Base-by-base conservation (phyloP, 1,284 basidiomycete species). In the Gymnopus androsaceus region DNA sequence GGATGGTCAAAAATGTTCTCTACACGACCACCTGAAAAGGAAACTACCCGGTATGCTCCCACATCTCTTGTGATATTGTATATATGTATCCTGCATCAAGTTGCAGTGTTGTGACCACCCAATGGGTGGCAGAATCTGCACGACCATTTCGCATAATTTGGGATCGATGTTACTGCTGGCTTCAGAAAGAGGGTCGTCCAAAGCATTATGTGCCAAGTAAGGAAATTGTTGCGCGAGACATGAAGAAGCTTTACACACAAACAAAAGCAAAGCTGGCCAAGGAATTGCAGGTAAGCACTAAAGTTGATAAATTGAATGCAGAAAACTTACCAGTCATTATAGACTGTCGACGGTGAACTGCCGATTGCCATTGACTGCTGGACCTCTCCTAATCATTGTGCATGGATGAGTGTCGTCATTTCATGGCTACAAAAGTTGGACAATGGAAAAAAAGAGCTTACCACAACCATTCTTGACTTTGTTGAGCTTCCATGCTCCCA, bases 111-210 rank as follows among this genome's bases (percentile, higher is more conserved):
- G 33, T 34, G 33, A 34, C 33, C 15, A 15, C 33, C 7, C 56
- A 49, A 9, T 63, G 61, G 63, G 55, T 63, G 1, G 17, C 51
- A 3, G 58, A 63, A 41, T 58, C 33, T 36, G 17, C 21, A 15
- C 59, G 61, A 1, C 61, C 61, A 6, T 63, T 62, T 33, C 33
- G 15, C 3, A 57, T 61, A n/a, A 57, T 61, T 6, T 34, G 38
- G 51, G n/a, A n/a, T n/a, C n/a, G n/a, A n/a, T n/a, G n/a, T 2
- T 61, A 62, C 33, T 21, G 41, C 0, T 42, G 21, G 2, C 47
- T 63, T 11, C 58, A 61, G 59, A 63, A 62, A 53, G 63, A 58
- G 12, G 59, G 62, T 3, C 53, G 61, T 1, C 62, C 62, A 14
- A 38, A 52, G 17, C 51, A 57, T n/a, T 63, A 51, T 11, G 55